Base-by-base conservation (phyloP, 768 basidiomycete species). In the Pseudohyphozyma bogoriensis region DNA sequence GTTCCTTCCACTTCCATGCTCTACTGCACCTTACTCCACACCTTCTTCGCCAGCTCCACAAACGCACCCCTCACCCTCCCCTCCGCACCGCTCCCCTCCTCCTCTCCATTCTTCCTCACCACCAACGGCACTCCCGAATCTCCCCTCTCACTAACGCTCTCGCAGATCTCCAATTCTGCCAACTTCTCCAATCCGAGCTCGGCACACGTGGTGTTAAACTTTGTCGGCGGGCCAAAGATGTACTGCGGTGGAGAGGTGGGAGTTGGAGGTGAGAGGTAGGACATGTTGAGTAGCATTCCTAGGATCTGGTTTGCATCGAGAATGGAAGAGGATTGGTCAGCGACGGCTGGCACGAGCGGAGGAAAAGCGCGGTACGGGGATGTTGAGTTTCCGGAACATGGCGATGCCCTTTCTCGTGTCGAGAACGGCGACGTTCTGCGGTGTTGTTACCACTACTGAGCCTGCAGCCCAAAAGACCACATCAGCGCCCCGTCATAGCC, bases 381-480 rank as follows among this genome's bases (percentile, higher is more conserved):
- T 83, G 22, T 80, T 78, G 12, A 96, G 79, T 73, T 92, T 95
- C 55, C 82, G 81, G 71, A 96, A 85, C 89, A 93, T 93, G 11
- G 85, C 80, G 28, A 96, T 86, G 0, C 93, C 92, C 67, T 92
- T 92, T 61, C 87, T 80, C 2, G 90, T 90, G 71, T 97, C 93
- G 7, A 87, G 79, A 7, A 96, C 78, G 4, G 92, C 87, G 36
- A 97, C 86, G 67, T 93, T 87, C 73, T 99, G 93, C 0, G 93
- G 92, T 10, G 93, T 96, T 0, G 91, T 93, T 2, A 96, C 85
- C 59, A 99, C 88, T 3, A 99, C 84, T 0, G 89, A 83, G 15
- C 90, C 92, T 96, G n/a, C n/a, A n/a, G n/a, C n/a, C n/a, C n/a
- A n/a, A n/a, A n/a, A n/a, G n/a, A n/a, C n/a, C n/a, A n/a, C n/a